These are phyloP conservation scores for Backusella mclennaniae DNA, from an alignment of 192 early-diverging fungal genomes.

Conservation along the genomic window DNA sequence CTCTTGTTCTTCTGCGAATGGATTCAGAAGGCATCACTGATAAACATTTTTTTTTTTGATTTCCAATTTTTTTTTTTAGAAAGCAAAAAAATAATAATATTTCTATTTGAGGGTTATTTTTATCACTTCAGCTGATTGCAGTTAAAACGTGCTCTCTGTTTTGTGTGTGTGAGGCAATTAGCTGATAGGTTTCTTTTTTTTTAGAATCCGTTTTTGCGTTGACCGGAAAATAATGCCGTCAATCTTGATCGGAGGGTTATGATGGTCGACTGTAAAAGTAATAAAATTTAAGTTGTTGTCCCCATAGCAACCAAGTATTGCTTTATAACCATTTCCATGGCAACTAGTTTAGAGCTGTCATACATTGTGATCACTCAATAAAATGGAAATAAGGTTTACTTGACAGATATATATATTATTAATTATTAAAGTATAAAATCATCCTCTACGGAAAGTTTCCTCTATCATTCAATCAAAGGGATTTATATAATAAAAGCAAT, in stretches of 20 bases:
- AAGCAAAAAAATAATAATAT: background rate
- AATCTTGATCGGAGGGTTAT: background rate
- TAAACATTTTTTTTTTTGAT: background rate
- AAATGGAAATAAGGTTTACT: too few relatives aligned
- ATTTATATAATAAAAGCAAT: background rate
- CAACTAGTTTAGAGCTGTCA: too few relatives aligned
- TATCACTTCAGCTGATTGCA: background rate
- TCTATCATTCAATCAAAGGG: background rate
- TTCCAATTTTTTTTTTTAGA: background rate
- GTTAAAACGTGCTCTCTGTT: background rate
- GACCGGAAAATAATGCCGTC: background rate
- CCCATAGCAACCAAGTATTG: too few relatives aligned
- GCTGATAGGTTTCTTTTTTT: background rate
- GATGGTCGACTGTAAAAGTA: too few relatives aligned
- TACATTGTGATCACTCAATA: too few relatives aligned
- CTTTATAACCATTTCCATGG: too few relatives aligned
- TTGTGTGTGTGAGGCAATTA: too few relatives aligned
- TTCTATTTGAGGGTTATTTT: background rate
- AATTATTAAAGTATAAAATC: too few relatives aligned
- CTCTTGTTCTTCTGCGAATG: conserved; percentile 6
- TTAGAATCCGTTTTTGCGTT: background rate
- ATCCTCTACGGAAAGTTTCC: too few relatives aligned
- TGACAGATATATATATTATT: too few relatives aligned
- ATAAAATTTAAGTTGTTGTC: background rate
- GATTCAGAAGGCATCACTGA: background rate